Percentiles rank a stretch among this genome's conserved stretches.
These are phyloP conservation scores for Cornus suecica DNA, from an alignment of 148 eudicot species.

Conservation along the genomic window DNA sequence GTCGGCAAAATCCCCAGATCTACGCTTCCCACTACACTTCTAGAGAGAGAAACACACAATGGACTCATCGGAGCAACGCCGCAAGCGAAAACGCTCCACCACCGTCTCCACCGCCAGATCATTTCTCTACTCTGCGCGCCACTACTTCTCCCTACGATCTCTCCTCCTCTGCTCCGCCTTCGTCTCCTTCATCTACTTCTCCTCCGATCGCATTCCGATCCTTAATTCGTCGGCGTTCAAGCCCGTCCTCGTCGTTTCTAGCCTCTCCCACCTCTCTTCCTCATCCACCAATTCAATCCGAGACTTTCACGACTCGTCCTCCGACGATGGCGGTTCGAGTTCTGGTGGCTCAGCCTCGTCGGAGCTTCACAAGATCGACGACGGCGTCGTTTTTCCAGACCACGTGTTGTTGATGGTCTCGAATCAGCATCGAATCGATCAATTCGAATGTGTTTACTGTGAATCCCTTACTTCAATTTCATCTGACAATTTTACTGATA, in stretches of 20 bases:
- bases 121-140: background rate
- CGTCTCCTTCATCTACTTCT: slow-evolving; percentile 25
- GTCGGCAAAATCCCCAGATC: background rate
- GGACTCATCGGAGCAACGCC: slow-evolving; percentile 47
- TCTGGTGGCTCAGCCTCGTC: background rate
- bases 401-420: slow-evolving; percentile 55
- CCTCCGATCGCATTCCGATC: slow-evolving; percentile 26
- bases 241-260: slow-evolving; percentile 43
- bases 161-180: slow-evolving; percentile 38
- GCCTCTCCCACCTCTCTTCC: slow-evolving; percentile 35
- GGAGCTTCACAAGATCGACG: slow-evolving; percentile 33
- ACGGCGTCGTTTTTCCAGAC: slow-evolving; percentile 67
- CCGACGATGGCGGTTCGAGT: background rate
- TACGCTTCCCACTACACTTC: no score
- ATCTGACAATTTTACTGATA: slow-evolving; percentile 8
- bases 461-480: background rate
- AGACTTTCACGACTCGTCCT: slow-evolving; percentile 14
- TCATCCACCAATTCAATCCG: slow-evolving; percentile 30
- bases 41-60: slow-evolving; percentile 10
- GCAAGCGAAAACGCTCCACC: slow-evolving; percentile 50
- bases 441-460: slow-evolving; percentile 59
- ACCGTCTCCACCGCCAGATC: no score
- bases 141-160: slow-evolving; percentile 39
- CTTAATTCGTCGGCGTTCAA: slow-evolving; percentile 37
- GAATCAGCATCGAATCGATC: slow-evolving; percentile 14